Evolutionary conservation across 441 rosid species (phyloP).

Genomic region (Omphalea diandra): DNA sequence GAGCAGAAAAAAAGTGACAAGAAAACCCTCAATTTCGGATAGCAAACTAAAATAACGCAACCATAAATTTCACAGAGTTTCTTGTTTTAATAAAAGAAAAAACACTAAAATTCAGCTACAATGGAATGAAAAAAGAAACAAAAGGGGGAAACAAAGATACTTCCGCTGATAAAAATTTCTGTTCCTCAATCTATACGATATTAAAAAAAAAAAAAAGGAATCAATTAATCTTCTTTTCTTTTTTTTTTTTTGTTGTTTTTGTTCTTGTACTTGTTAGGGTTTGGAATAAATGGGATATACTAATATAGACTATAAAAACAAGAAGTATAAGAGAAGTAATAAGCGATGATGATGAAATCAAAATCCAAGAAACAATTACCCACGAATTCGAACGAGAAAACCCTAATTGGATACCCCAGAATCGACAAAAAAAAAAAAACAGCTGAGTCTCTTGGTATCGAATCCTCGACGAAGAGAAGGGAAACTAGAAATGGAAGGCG

Average conservation of each 20-base stretch:
- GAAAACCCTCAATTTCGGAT: constrained; percentile 86
- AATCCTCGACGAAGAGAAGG: constrained; percentile 25
- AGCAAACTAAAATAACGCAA: constrained; percentile 87
- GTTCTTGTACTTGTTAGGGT: too few relatives aligned
- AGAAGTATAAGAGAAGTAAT: too few relatives aligned
- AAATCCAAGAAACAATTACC: constrained; percentile 11
- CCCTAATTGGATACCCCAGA: constrained; percentile 33
- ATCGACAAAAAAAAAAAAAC: constrained; percentile 32
- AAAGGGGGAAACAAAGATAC: too few relatives aligned
- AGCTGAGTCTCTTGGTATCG: constrained; percentile 30
- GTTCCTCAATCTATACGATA: constrained; percentile 11
- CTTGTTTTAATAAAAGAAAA: constrained; percentile 35
- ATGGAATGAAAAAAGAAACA: constrained; percentile 3
- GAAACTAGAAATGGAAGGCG: not conserved
- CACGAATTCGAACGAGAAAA: constrained; percentile 9
- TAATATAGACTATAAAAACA: constrained; percentile 21
- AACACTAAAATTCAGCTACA: constrained; percentile 31
- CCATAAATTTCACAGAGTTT: constrained; percentile 77
- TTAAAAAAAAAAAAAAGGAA: not conserved
- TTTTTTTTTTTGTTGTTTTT: not conserved
- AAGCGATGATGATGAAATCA: constrained; percentile 24
- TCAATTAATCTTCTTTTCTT: constrained; percentile 6
- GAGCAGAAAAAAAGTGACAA: constrained; percentile 27
- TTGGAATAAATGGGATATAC: constrained; percentile 35
- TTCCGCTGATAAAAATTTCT: too few relatives aligned